Base-by-base conservation (phyloP, 148 eudicot species). In the Fagopyrum homotropicum region DNA sequence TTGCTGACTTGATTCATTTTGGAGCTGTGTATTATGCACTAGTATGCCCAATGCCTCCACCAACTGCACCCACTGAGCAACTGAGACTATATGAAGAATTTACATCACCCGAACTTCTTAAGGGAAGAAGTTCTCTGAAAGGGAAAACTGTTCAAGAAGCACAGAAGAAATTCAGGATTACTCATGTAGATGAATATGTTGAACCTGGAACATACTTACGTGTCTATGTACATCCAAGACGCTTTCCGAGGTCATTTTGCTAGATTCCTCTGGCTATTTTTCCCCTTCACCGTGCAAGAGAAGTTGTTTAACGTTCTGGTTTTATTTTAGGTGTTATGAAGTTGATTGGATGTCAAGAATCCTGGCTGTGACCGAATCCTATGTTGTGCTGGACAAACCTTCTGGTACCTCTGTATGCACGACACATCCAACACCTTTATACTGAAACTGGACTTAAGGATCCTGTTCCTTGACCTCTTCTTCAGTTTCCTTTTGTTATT, bases 341-440 rank as follows among this genome's bases (percentile, higher is more conserved):
- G 86, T 92, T 83, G 98, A 95, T 79, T 95, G 98, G 98, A 90
- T 73, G 82, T 89, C 98, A 46, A 85, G 98, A 80, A 84, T 92
- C 69, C 75, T 95, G 74, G 92, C 93, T 49, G 96, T 92, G 52
- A 79, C 93, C 35, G 90, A 92, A 56, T 84, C 88, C 81, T 95
- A 90, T 72, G 97, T 95, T 76, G 91, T 95, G 77, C 86, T 95
- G 69, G 92, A 95, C 81, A 95, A 92, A 80, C 98, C 98, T 76
- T 88, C 98, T 52, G 98, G 98, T 76, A 95, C 93, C 79, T 90
- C 98, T 69, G 98, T 95, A 89, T 57, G 97, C 40, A 35, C 40
- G 40, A 35, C 2, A 35, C 40, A 35, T 7, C 51, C 51, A 48
- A 48, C 51, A 7, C 9, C 51, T 48, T 48, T 5, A 48, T 48